Evolutionary conservation across 2,329 filamentous ascomycete genomes (phyloP).

Genomic region (Aspergillus luchuensis): DNA sequence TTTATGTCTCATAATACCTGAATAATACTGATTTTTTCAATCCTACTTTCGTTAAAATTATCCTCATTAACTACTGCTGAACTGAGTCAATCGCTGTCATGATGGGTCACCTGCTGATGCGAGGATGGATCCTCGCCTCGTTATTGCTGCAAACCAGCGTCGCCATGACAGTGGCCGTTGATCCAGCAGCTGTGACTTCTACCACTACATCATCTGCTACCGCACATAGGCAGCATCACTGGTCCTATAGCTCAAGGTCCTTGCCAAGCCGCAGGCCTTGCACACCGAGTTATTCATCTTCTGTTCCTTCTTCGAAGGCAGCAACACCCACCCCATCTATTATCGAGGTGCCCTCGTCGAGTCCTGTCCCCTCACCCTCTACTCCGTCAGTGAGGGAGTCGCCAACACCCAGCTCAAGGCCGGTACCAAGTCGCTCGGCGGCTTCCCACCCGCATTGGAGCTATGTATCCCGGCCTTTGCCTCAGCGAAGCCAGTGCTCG

Average conservation of each 20-base stretch:
- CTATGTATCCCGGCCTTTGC: not conserved
- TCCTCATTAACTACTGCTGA: no score
- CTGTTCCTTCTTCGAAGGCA: not conserved
- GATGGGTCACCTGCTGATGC: not conserved
- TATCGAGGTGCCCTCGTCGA: not conserved
- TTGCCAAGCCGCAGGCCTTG: not conserved
- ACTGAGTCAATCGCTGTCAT: not conserved
- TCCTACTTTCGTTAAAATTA: no score
- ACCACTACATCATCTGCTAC: not conserved
- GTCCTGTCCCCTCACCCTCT: not conserved
- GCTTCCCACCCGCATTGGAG: not conserved
- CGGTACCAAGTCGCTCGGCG: not conserved
- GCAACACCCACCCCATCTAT: not conserved
- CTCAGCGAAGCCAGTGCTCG: not conserved
- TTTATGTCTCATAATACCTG: not conserved
- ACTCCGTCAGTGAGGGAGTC: not conserved
- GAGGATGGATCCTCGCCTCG: constrained; percentile 1
- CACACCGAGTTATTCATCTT: not conserved
- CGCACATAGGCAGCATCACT: not conserved
- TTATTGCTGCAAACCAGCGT: not conserved
- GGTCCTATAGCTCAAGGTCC: constrained; percentile 1
- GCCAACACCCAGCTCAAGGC: not conserved
- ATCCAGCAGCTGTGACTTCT: not conserved
- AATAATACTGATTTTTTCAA: not conserved
- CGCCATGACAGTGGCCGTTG: not conserved